Evolutionary conservation across 148 eudicot species (phyloP).

Genomic region (Rhododendron kiyosumense): DNA sequence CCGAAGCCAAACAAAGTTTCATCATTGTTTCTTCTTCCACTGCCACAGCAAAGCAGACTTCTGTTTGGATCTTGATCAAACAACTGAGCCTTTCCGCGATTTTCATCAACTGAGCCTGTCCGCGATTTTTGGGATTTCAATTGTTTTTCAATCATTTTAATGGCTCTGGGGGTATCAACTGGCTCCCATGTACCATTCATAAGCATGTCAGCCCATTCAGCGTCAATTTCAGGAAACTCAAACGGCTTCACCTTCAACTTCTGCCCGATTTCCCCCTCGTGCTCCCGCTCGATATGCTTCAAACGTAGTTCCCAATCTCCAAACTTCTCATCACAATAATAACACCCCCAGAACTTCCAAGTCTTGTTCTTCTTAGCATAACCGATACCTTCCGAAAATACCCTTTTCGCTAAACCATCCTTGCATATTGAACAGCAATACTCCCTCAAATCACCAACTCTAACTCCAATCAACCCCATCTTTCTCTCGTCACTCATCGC

Average conservation of each 20-base stretch:
- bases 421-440: neutral
- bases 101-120: neutral
- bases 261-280: neutral
- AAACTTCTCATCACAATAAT: conserved; percentile 3
- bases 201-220: neutral
- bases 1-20: neutral
- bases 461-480: neutral
- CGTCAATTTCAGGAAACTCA: neutral
- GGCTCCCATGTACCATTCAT: conserved; percentile 9
- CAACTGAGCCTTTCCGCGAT: neutral
- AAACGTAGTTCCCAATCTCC: neutral
- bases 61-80: neutral
- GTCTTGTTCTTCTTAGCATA: neutral
- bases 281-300: neutral
- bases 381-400: neutral
- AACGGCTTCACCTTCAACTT: neutral
- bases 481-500: neutral
- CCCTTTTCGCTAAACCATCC: neutral
- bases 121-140: neutral
- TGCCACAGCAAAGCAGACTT: neutral
- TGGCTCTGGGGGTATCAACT: neutral
- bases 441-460: neutral
- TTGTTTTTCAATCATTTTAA: neutral
- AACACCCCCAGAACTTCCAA: conserved; percentile 12
- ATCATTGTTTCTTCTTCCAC: neutral